Evolutionary conservation across 257 asterid genomes (phyloP).

Genomic region (Linderniella brevidens): DNA sequence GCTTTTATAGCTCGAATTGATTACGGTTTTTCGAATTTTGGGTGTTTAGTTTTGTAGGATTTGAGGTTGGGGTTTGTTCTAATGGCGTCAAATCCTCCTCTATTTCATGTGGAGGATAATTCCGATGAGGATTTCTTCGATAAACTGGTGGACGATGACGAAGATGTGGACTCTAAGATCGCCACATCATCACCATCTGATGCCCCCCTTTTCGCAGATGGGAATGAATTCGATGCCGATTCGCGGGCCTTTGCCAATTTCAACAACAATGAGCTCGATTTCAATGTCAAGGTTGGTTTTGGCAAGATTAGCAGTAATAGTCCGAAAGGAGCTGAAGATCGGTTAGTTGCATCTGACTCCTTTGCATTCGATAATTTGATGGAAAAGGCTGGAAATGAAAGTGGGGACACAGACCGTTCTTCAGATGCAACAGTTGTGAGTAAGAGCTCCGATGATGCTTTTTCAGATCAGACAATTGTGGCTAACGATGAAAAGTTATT

Average conservation of each 20-base stretch:
- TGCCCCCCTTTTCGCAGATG: slow-evolving; percentile 19
- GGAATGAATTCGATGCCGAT: slow-evolving; percentile 50
- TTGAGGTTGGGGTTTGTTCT: slow-evolving; percentile 21
- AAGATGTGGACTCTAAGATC: slow-evolving; percentile 34
- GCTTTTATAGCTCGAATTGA: no score
- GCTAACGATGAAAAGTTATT: slow-evolving; percentile 18
- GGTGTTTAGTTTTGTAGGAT: not conserved
- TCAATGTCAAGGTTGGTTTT: slow-evolving; percentile 14
- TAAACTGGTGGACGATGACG: slow-evolving; percentile 76
- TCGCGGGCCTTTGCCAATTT: slow-evolving; percentile 49
- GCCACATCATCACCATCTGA: slow-evolving; percentile 17
- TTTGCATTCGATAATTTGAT: slow-evolving; percentile 24
- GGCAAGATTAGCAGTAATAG: slow-evolving; percentile 13
- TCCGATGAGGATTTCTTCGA: slow-evolving; percentile 93
- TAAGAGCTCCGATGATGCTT: slow-evolving; percentile 14
- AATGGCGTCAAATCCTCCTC: slow-evolving; percentile 97
- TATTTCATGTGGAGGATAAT: slow-evolving; percentile 87
- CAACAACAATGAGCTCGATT: slow-evolving; percentile 33
- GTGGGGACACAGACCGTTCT: slow-evolving; percentile 20
- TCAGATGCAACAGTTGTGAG: slow-evolving; percentile 14
- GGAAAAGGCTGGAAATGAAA: slow-evolving; percentile 15
- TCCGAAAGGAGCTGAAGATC: slow-evolving; percentile 12
- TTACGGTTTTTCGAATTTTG: no score
- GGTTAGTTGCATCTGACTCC: slow-evolving; percentile 19
- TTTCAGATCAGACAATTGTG: slow-evolving; percentile 12